A percentile compares a stretch with the other conserved stretches of the same genome.
Evolutionary conservation across 305 asterid genomes (phyloP).

Genomic region (Solanum hybrid): DNA sequence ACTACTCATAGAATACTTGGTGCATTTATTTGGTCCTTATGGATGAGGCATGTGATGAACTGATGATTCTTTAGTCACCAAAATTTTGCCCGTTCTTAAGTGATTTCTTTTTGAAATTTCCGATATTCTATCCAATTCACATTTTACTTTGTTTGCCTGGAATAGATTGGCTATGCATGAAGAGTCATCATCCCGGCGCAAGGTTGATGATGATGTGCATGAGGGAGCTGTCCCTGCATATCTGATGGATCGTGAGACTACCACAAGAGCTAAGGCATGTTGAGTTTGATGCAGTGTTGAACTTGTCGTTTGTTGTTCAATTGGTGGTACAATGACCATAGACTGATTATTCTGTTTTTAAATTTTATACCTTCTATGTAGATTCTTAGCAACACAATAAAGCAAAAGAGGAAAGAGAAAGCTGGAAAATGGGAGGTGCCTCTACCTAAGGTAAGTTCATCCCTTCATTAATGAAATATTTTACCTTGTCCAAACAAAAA

Average conservation of each 20-base stretch:
- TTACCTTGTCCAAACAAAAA: neutral
- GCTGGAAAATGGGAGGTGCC: constrained; percentile 99
- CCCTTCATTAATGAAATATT: neutral
- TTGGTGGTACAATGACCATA: neutral
- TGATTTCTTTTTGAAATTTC: neutral
- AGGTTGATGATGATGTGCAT: constrained; percentile 80
- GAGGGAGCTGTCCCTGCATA: constrained; percentile 96
- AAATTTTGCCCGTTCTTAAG: neutral
- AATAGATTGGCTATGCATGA: constrained; percentile 79
- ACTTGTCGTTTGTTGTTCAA: constrained; percentile 2
- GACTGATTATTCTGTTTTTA: neutral
- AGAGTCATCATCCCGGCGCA: constrained; percentile 72
- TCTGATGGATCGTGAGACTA: constrained; percentile 93
- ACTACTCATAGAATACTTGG: neutral
- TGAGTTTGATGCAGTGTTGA: neutral
- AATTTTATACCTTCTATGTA: constrained; percentile 17
- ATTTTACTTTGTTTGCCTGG: neutral
- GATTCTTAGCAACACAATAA: constrained; percentile 92
- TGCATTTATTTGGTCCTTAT: neutral
- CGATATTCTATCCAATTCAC: neutral
- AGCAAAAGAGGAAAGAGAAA: constrained; percentile 93
- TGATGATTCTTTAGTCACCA: neutral
- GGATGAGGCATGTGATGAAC: neutral
- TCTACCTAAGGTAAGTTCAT: constrained; percentile 67
- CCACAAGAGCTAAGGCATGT: constrained; percentile 86